Conservation (phyloP, 2,329 filamentous ascomycete species). For the Fusarium buharicum region DNA sequence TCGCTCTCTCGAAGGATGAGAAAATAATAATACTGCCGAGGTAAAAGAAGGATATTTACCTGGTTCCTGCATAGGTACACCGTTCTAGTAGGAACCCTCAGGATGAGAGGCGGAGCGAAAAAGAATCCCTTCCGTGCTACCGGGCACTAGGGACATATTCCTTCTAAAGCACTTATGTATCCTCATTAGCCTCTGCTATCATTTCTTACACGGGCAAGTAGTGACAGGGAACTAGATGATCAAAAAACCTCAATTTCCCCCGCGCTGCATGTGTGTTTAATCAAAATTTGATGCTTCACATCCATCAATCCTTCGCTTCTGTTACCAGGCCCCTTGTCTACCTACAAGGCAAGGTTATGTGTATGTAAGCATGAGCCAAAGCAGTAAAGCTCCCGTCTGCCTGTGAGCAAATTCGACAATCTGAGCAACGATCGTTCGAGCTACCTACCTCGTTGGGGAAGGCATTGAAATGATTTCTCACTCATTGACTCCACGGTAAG, state of each 20-base stretch:
- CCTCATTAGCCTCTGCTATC: not conserved
- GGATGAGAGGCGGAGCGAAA: too few species aligned
- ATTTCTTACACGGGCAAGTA: not conserved
- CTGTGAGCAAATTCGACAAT: constrained; percentile 29
- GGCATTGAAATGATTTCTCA: constrained; percentile 11
- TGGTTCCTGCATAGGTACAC: too few species aligned
- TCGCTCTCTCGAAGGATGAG: constrained; percentile 1
- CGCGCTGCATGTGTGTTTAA: constrained; percentile 12
- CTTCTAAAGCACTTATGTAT: constrained; percentile 19
- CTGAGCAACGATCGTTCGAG: constrained; percentile 11
- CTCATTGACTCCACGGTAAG: not conserved
- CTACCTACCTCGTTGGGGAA: constrained; percentile 35
- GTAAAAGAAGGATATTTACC: constrained; percentile 1
- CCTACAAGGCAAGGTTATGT: constrained; percentile 16
- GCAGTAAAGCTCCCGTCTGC: constrained; percentile 28
- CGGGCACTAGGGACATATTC: constrained; percentile 4
- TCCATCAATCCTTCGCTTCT: constrained; percentile 3
- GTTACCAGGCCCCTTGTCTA: constrained; percentile 20
- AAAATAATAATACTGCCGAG: not conserved
- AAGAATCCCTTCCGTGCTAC: not conserved
- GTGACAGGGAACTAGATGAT: constrained; percentile 11
- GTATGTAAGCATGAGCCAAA: constrained; percentile 15
- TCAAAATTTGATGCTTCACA: constrained; percentile 9
- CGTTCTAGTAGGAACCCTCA: too few species aligned
- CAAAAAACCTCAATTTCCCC: constrained; percentile 19